These are phyloP conservation scores for Omphalotus olearius DNA, from an alignment of 1,284 basidiomycete genomes.

Conservation along the genomic window DNA sequence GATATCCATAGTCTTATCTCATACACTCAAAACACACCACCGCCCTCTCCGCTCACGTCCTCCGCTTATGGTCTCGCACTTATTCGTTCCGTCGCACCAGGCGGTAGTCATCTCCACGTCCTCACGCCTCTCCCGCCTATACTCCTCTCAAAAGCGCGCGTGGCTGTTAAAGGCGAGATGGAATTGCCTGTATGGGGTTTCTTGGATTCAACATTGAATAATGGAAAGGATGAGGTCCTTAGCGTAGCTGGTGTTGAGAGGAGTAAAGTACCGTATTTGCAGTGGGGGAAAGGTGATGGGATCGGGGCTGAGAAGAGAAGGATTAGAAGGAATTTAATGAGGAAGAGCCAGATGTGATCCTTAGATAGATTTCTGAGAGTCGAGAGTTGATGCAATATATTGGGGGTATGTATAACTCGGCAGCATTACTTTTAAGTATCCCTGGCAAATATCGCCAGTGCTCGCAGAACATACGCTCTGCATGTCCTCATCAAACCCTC, in stretches of 20 bases:
- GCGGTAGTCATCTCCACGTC: constrained; percentile 51
- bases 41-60: constrained; percentile 54
- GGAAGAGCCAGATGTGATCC: constrained; percentile 56
- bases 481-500: too few species aligned
- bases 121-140: constrained; percentile 66
- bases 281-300: constrained; percentile 67
- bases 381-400: too few species aligned
- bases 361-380: too few species aligned
- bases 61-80: constrained; percentile 69
- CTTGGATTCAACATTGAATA: constrained; percentile 60
- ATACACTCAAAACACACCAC: constrained; percentile 51
- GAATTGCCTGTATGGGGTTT: constrained; percentile 87
- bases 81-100: constrained; percentile 56
- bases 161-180: constrained; percentile 81
- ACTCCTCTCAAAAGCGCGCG: constrained; percentile 37
- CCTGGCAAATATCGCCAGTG: too few species aligned
- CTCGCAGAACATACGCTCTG: too few species aligned
- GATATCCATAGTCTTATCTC: constrained; percentile 32
- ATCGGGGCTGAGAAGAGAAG: constrained; percentile 68
- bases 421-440: too few species aligned
- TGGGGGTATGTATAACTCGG: too few species aligned
- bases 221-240: constrained; percentile 26
- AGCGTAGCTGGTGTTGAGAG: constrained; percentile 51
- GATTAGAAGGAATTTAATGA: constrained; percentile 86
- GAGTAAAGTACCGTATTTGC: constrained; percentile 75